Percentiles rank a stretch among this genome's conserved stretches.
Evolutionary conservation across 805 yeast genomes (phyloP).

Genomic region (Candida pseudoglaebosa): DNA sequence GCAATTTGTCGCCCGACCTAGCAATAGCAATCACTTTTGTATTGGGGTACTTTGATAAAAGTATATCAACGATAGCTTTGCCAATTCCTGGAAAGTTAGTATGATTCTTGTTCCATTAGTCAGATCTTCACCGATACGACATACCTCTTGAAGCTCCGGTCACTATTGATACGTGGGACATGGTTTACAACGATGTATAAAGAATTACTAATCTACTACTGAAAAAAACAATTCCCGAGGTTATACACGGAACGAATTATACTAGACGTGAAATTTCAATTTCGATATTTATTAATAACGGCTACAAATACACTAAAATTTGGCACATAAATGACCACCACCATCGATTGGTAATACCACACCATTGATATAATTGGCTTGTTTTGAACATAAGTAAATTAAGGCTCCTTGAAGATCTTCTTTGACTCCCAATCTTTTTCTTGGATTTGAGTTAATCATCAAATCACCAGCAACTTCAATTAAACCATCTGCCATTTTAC

Average conservation of each 20-base stretch:
- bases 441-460: slow-evolving; percentile 51
- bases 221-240: not conserved
- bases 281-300: not conserved
- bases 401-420: slow-evolving; percentile 56
- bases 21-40: slow-evolving; percentile 66
- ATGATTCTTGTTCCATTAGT: slow-evolving; percentile 1
- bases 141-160: slow-evolving; percentile 63
- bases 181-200: slow-evolving; percentile 3
- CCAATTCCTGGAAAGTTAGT: slow-evolving; percentile 63
- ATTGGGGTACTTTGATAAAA: slow-evolving; percentile 34
- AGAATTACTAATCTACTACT: not conserved
- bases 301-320: slow-evolving; percentile 6
- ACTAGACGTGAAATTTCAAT: not conserved
- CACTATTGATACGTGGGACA: slow-evolving; percentile 35
- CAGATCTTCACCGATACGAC: slow-evolving; percentile 12
- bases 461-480: slow-evolving; percentile 47
- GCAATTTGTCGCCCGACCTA: slow-evolving; percentile 51
- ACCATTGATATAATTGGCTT: slow-evolving; percentile 63
- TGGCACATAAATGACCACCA: slow-evolving; percentile 45
- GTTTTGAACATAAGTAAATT: slow-evolving; percentile 51
- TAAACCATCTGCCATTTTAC: slow-evolving; percentile 69
- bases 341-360: slow-evolving; percentile 69
- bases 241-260: not conserved
- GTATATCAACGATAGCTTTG: slow-evolving; percentile 56
- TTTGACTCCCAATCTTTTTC: slow-evolving; percentile 57